A percentile compares a stretch with the other conserved stretches of the same genome.
Conservation (phyloP, 2,329 filamentous ascomycete genomes). For the Elsinoe fawcettii region DNA sequence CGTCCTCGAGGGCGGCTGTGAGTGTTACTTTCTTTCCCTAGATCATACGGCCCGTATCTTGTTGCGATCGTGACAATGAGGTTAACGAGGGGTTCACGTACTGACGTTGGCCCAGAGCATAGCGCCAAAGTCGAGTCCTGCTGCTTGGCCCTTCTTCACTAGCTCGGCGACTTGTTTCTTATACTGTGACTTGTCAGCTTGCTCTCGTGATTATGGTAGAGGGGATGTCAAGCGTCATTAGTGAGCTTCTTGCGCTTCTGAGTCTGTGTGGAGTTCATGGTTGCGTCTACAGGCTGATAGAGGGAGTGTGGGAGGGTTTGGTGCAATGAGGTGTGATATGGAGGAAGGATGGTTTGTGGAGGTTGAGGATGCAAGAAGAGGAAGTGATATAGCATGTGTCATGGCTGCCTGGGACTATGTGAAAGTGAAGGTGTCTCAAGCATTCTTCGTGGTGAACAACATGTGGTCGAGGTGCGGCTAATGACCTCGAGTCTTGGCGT, state of each 20-base stretch:
- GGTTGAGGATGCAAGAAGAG: background rate
- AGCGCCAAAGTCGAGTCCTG: background rate
- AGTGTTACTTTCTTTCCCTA: background rate
- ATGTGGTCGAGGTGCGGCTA: background rate
- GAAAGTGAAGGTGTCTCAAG: background rate
- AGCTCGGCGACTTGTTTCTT: background rate
- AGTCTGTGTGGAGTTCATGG: background rate
- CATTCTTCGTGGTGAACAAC: background rate
- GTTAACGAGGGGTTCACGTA: background rate
- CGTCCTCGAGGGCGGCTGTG: background rate
- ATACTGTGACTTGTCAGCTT: background rate
- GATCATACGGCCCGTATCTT: background rate
- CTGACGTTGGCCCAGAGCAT: background rate
- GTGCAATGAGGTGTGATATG: background rate
- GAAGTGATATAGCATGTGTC: background rate
- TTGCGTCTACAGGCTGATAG: background rate
- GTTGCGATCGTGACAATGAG: background rate
- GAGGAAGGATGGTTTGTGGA: background rate
- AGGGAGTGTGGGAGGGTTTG: background rate
- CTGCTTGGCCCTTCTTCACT: background rate
- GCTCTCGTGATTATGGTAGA: background rate
- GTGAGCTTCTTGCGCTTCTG: background rate
- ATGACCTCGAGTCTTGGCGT: background rate
- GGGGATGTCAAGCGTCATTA: background rate
- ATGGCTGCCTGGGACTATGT: background rate